Base-by-base conservation (phyloP, 306 rosid genomes). In the Pterocarpus santalinus region DNA sequence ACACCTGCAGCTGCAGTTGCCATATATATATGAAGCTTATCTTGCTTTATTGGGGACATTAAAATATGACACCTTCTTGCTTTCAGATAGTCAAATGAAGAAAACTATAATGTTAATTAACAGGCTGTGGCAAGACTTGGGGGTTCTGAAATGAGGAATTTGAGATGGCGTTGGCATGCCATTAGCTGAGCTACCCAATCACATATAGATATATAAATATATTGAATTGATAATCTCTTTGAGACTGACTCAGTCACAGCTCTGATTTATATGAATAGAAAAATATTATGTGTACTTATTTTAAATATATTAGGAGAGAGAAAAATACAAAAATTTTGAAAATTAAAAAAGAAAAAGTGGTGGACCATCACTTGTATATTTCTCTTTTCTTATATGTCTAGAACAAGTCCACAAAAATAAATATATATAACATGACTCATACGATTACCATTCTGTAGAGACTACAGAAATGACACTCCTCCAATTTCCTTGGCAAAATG, bases 11-110 rank as follows among this genome's bases (percentile, higher is more conserved):
- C 69, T 55, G 33, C 73, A 73, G 62, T 49, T 55, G 10, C 55
- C 51, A 41, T 41, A 5, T 66, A 41, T 22, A 22, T 22, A 22
- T 22, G 28, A 22, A 22, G 28, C 28, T 22, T 78, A 28, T 65
- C 9, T 65, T 65, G 65, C 41, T 77, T 77, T 51, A 66, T 67
- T 67, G 60, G 55, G 66, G 46, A 67, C 44, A 57, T 41, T 51
- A 41, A 57, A 78, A 32, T 43, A 52, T 33, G 33, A 65, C 4
- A 38, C 5, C 13, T 66, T 66, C 8, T 77, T 77, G 8, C 39
- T 53, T 41, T 52, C 49, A 32, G 64, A 4, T 53, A 10, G 17
- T 64, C 8, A 73, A 30, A 41, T 73, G 32, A 72, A 72, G 57
- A 72, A 51, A 72, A 2, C 2, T 38, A 28, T 14, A 56, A 7